Conservation (phyloP, 2,329 filamentous ascomycete species). For the Akanthomyces muscarius region DNA sequence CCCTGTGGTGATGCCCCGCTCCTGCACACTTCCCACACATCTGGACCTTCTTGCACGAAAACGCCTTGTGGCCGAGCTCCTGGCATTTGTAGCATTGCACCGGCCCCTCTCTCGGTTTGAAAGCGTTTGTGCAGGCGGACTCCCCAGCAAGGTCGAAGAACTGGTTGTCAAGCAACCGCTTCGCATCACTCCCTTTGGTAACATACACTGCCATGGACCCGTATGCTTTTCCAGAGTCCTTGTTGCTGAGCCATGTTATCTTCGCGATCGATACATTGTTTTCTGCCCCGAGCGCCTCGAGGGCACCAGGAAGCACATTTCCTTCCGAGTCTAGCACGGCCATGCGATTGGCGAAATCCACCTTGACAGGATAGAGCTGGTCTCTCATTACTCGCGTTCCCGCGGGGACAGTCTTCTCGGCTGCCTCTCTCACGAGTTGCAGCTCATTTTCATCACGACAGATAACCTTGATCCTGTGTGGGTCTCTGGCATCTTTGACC, state of each 20-base stretch:
- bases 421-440: constrained; percentile 20
- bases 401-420: constrained; percentile 17
- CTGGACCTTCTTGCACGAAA: constrained; percentile 25
- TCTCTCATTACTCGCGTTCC: constrained; percentile 23
- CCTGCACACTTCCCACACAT: constrained; percentile 19
- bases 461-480: constrained; percentile 18
- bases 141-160: neutral
- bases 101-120: constrained; percentile 16
- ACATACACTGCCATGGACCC: constrained; percentile 25
- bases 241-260: constrained; percentile 26
- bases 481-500: neutral
- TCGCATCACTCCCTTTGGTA: neutral
- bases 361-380: constrained; percentile 25
- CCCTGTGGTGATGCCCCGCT: constrained; percentile 22
- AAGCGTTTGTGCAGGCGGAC: constrained; percentile 12
- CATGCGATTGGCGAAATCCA: constrained; percentile 23
- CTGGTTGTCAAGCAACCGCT: no score
- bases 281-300: constrained; percentile 23
- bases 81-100: constrained; percentile 30
- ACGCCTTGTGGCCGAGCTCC: constrained; percentile 27
- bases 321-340: constrained; percentile 23
- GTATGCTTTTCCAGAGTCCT: constrained; percentile 22
- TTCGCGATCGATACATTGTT: constrained; percentile 25
- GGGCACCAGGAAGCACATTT: constrained; percentile 17
- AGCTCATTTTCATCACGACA: constrained; percentile 24